These are phyloP conservation scores for Verticillium isaacii DNA, from an alignment of 2,329 filamentous ascomycete species.

Conservation along the genomic window DNA sequence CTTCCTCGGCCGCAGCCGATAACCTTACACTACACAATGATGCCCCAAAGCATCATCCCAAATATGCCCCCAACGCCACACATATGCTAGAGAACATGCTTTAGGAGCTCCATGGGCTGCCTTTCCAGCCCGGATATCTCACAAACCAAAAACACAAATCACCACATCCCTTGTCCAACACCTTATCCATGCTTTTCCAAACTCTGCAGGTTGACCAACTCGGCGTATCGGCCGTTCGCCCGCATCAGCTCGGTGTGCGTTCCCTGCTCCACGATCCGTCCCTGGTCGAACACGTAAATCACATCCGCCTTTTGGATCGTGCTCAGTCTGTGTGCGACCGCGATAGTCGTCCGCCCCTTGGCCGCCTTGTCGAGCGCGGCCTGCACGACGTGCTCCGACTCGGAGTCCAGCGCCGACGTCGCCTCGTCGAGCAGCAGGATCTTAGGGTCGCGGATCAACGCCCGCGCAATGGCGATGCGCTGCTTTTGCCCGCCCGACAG, in stretches of 20 bases:
- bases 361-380: slow-evolving; percentile 76
- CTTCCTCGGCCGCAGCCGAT: slow-evolving; percentile 6
- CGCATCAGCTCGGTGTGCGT: slow-evolving; percentile 71
- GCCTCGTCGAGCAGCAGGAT: slow-evolving; percentile 82
- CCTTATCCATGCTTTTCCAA: slow-evolving; percentile 52
- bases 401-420: slow-evolving; percentile 70
- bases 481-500: slow-evolving; percentile 92
- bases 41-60: not conserved
- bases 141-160: not conserved
- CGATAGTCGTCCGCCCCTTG: slow-evolving; percentile 83
- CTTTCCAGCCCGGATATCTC: not conserved
- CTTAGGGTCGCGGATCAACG: slow-evolving; percentile 84
- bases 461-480: slow-evolving; percentile 87
- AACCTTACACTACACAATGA: slow-evolving; percentile 5
- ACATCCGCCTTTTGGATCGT: slow-evolving; percentile 93
- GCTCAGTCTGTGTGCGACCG: slow-evolving; percentile 84
- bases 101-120: not conserved
- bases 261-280: slow-evolving; percentile 78
- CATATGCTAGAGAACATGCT: not conserved
- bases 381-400: slow-evolving; percentile 76
- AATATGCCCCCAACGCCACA: not conserved
- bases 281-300: slow-evolving; percentile 95
- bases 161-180: not conserved
- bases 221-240: slow-evolving; percentile 67
- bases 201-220: slow-evolving; percentile 77